These are phyloP conservation scores for Cardamine resedifolia DNA, from an alignment of 345 rosid genomes.

Conservation along the genomic window DNA sequence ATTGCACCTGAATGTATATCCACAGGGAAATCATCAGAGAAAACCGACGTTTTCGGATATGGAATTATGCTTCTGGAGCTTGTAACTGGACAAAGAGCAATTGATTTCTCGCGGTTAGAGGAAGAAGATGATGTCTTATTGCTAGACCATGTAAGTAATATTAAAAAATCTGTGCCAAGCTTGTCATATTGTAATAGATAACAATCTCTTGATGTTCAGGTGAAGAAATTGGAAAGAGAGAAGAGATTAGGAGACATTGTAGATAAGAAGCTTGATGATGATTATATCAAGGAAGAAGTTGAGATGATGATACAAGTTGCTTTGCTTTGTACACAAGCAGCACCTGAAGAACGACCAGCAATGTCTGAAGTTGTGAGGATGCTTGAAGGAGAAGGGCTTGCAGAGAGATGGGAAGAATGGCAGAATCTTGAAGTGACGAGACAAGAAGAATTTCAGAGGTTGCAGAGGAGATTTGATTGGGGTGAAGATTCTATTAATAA, in stretches of 20 bases:
- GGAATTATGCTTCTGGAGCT: slow-evolving; percentile 97
- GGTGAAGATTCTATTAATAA: slow-evolving; percentile 84
- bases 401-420: slow-evolving; percentile 99
- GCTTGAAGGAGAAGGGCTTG: slow-evolving; percentile 98
- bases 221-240: slow-evolving; percentile 43
- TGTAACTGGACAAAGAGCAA: slow-evolving; percentile 98
- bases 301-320: slow-evolving; percentile 96
- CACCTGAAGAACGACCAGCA: slow-evolving; percentile 86
- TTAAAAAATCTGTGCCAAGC: neutral
- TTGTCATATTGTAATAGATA: neutral
- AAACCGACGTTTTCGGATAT: slow-evolving; percentile 93
- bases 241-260: slow-evolving; percentile 40
- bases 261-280: slow-evolving; percentile 36
- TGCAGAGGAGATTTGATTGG: slow-evolving; percentile 88
- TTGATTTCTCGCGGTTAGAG: slow-evolving; percentile 96
- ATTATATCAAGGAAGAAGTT: slow-evolving; percentile 51
- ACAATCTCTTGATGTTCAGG: slow-evolving; percentile 27
- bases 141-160: slow-evolving; percentile 85
- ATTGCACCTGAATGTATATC: slow-evolving; percentile 98
- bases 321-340: slow-evolving; percentile 80
- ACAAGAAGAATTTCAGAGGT: slow-evolving; percentile 79
- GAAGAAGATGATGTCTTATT: slow-evolving; percentile 94
- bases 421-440: slow-evolving; percentile 82
- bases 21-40: slow-evolving; percentile 94
- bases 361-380: slow-evolving; percentile 98